phyloP scores from a whole-genome alignment of 352 stramenopile species.

The Pseudoperonospora humuli region DNA sequence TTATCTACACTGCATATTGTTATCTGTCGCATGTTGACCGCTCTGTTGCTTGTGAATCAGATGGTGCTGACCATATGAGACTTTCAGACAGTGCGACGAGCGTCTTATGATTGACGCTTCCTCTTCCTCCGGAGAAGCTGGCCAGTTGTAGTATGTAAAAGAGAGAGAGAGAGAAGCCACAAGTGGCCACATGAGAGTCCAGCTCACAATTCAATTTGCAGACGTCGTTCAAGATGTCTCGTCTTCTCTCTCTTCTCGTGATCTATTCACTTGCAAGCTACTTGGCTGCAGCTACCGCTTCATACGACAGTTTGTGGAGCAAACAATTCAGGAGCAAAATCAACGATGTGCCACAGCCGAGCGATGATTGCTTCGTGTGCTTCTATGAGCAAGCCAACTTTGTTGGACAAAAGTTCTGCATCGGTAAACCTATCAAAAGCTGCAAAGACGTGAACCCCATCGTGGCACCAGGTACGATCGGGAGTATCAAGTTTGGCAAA shows the following conservation, averaged over 20 bases:
- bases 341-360: constrained; percentile 16
- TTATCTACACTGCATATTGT: no score
- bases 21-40: no score
- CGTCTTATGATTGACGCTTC: background rate
- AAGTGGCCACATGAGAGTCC: no score
- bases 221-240: constrained; percentile 9
- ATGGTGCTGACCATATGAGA: background rate
- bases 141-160: constrained; percentile 10
- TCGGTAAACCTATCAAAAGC: constrained; percentile 22
- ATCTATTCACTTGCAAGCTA: constrained; percentile 2
- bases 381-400: constrained; percentile 37
- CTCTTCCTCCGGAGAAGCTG: constrained; percentile 4
- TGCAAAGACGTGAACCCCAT: constrained; percentile 30
- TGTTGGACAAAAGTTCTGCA: constrained; percentile 22
- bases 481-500: constrained; percentile 36
- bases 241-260: background rate
- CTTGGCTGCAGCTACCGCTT: constrained; percentile 6
- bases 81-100: background rate
- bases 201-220: constrained; percentile 16
- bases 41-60: no score
- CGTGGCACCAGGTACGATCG: constrained; percentile 27
- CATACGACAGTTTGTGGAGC: constrained; percentile 7
- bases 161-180: no score
- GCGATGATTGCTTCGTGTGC: constrained; percentile 27
- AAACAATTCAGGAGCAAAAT: constrained; percentile 24